Base-by-base conservation (phyloP, 495 filamentous ascomycete species). In the Penicillium paradoxum region DNA sequence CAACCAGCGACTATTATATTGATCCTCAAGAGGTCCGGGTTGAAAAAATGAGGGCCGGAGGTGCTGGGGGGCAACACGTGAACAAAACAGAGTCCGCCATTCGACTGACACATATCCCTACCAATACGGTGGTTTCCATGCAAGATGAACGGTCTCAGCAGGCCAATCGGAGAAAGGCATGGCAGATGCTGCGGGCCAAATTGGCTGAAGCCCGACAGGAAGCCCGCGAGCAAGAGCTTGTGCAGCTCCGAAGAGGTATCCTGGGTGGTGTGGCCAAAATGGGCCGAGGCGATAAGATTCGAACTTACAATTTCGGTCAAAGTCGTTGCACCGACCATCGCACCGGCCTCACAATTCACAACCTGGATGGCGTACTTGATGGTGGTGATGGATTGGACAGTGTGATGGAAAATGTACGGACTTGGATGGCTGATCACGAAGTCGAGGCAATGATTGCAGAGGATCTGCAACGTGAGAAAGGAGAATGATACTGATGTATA, bases 11-110 rank as follows among this genome's bases (percentile, higher is more conserved):
- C 64, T 95, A 91, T 72, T 92, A 92, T 67, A 79, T 98, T 51
- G 84, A 92, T 69, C 83, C 89, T 9, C 79, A 83, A 55, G 92
- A 97, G 53, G 95, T 98, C 32, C 79, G 83, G 36, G 78, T 81
- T 8, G 95, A 98, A 62, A 87, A 88, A 58, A 96, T 97, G 91
- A 82, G 91, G 25, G 90, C 93, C 1, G 76, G 87, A 44, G 93
- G 93, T 25, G 91, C 93, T 2, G 93, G 93, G 15, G 93, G 93
- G 6, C 93, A 98, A 73, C 95, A 97, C 66, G 93, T 98, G 64
- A 98, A 98, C 69, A 97, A 88, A 56, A 98, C 93, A 2, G 95
- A 97, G 69, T 96, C 90, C 30, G 93, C 93, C 15, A 88, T 98
- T 55, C 85, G 93, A 15, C 75, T 98, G 49, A 96, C 91, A 10